Conservation (phyloP, 2,329 filamentous ascomycete genomes). For the Rachicladosporium sp. region DNA sequence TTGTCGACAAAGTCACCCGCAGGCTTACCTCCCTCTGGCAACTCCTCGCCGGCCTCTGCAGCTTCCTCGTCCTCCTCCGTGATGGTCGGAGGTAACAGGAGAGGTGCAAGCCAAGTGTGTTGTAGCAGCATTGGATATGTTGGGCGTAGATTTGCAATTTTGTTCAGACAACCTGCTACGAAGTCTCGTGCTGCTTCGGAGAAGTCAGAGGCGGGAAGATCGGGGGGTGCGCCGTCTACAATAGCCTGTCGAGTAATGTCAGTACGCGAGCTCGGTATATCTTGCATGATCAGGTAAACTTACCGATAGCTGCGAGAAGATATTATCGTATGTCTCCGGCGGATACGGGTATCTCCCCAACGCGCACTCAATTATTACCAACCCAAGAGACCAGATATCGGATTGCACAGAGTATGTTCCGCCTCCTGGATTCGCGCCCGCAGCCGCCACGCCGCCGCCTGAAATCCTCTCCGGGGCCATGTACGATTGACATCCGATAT, state of each 20-base stretch:
- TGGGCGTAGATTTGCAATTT: constrained; percentile 83
- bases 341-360: constrained; percentile 92
- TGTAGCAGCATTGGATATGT: constrained; percentile 81
- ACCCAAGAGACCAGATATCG: constrained; percentile 90
- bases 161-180: constrained; percentile 80
- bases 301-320: constrained; percentile 93
- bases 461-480: constrained; percentile 97
- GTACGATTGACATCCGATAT: constrained; percentile 97
- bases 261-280: constrained; percentile 2
- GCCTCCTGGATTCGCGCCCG: constrained; percentile 53
- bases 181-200: constrained; percentile 74
- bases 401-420: constrained; percentile 96
- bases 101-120: constrained; percentile 71
- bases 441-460: constrained; percentile 64
- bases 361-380: constrained; percentile 93
- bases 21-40: constrained; percentile 22
- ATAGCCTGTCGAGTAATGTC: constrained; percentile 57
- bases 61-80: constrained; percentile 55
- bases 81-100: constrained; percentile 67
- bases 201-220: constrained; percentile 66
- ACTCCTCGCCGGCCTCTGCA: constrained; percentile 22
- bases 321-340: constrained; percentile 93
- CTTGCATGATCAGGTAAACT: constrained; percentile 32
- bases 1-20: constrained; percentile 42
- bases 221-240: constrained; percentile 89